Conservation (phyloP, 2,329 filamentous ascomycete species). For the Ampelomyces quisqualis region DNA sequence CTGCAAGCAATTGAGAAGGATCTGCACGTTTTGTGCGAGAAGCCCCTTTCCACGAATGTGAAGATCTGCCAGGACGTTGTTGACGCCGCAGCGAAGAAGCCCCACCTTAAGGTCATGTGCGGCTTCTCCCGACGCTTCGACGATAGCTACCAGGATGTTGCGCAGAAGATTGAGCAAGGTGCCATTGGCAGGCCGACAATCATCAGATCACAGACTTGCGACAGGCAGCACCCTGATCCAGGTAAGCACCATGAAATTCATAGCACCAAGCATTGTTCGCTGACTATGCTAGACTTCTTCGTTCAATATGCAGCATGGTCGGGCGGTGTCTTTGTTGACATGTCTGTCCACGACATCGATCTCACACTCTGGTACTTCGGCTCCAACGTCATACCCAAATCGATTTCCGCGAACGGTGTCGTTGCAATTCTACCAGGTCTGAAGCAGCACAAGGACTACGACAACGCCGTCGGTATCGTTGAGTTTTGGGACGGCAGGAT, state of each 20-base stretch:
- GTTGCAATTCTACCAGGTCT: slow-evolving; percentile 43
- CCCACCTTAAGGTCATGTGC: slow-evolving; percentile 48
- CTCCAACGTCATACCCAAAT: slow-evolving; percentile 40
- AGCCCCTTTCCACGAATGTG: slow-evolving; percentile 42
- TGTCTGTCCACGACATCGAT: slow-evolving; percentile 50
- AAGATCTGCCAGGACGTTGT: slow-evolving; percentile 36
- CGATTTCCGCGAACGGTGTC: slow-evolving; percentile 41
- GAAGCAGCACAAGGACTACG: slow-evolving; percentile 43
- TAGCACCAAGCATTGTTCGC: not conserved
- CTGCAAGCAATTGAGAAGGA: slow-evolving; percentile 39
- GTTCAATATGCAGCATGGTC: slow-evolving; percentile 45
- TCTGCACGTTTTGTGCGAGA: slow-evolving; percentile 44
- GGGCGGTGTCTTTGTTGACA: slow-evolving; percentile 51
- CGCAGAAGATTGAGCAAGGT: slow-evolving; percentile 39
- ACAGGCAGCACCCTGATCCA: slow-evolving; percentile 36
- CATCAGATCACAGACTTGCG: slow-evolving; percentile 48
- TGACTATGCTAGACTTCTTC: slow-evolving; percentile 43
- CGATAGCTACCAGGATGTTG: slow-evolving; percentile 45
- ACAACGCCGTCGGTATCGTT: slow-evolving; percentile 49
- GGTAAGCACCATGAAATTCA: slow-evolving; percentile 3
- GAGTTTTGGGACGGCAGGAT: slow-evolving; percentile 50
- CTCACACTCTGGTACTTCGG: slow-evolving; percentile 47
- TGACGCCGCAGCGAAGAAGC: slow-evolving; percentile 38
- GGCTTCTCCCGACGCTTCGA: slow-evolving; percentile 52
- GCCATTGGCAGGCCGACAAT: slow-evolving; percentile 46